Evolutionary conservation across 805 yeast species (phyloP), one percentile per base, ranked within the genome.

Genomic region (Candida ulmi): DNA sequence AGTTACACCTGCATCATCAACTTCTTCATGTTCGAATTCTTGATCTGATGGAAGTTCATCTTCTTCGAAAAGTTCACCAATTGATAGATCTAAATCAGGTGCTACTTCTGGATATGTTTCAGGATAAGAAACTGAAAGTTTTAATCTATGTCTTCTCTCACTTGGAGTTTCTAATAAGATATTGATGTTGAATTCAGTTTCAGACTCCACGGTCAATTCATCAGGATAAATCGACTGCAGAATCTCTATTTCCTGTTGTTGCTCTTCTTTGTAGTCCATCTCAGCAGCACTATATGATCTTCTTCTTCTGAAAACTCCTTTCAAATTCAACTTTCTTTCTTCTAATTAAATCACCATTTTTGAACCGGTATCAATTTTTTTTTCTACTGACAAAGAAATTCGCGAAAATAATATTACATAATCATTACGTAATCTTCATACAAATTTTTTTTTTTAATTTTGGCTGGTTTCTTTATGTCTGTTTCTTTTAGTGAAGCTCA

Each of bases 211-310:
- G 23, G 57, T 63, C 25, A 87, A 63, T 60, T 91, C 99, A 56
- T 91, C 97, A 6, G 98, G 99, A 58, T 93, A 91, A 40, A 91
- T 91, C 15, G 95, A 81, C 57, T 86, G 81, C 42, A 91, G 72
- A 38, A 93, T 88, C 60, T 90, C 97, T 34, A 93, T 59, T 61
- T 91, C 99, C 63, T 91, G 96, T 23, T 56, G 61, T 58, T 91
- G 97, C 56, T 93, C 97, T 59, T 86, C 96, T 38, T 61, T 56
- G 41, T 80, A 75, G 51, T 84, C 90, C 95, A 86, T 86, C 9
- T 5, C 23, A 11, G 17, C 9, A n/a, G 24, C 24, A 7, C 24
- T 21, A 21, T 5, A n/a, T 26, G 13, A 26, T 6, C 15, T 26
- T 8, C 11, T 12, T 27, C 5, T 12, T n/a, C n/a, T n/a, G n/a